A percentile compares a stretch with the other conserved stretches of the same genome.
Evolutionary conservation across 805 yeast genomes (phyloP).

Genomic region (Dipodascus albidus): DNA sequence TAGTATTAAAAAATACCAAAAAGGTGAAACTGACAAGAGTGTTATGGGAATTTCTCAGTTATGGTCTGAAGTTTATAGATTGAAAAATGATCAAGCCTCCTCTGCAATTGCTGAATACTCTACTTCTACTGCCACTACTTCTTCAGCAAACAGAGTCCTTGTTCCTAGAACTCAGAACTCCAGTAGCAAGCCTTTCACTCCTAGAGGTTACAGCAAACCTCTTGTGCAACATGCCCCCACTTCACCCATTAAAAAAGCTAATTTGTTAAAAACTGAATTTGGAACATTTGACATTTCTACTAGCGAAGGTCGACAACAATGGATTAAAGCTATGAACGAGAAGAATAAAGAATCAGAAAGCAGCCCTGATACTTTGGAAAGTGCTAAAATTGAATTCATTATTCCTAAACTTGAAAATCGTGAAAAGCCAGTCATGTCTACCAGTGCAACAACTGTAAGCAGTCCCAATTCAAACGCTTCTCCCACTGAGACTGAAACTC

Average conservation of each 20-base stretch:
- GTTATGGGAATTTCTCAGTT: not conserved
- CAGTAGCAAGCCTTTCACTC: conserved; percentile 1
- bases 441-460: not conserved
- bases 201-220: not conserved
- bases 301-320: conserved; percentile 8
- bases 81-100: conserved; percentile 1
- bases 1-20: not conserved
- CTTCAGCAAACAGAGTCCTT: not conserved
- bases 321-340: conserved; percentile 4
- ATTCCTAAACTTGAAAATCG: conserved; percentile 1
- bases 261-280: conserved; percentile 5
- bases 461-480: not conserved
- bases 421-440: not conserved
- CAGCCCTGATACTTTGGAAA: conserved; percentile 1
- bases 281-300: conserved; percentile 9
- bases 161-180: not conserved
- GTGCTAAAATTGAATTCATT: not conserved
- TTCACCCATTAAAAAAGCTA: not conserved
- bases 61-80: not conserved
- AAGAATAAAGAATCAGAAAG: conserved; percentile 1
- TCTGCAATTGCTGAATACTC: not conserved
- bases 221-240: not conserved
- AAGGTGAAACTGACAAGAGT: not conserved
- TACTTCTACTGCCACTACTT: not conserved
- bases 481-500: not conserved